A percentile compares a stretch with the other conserved stretches of the same genome.
Conservation (phyloP, 331 rosid genomes). For the Ulmus americana region DNA sequence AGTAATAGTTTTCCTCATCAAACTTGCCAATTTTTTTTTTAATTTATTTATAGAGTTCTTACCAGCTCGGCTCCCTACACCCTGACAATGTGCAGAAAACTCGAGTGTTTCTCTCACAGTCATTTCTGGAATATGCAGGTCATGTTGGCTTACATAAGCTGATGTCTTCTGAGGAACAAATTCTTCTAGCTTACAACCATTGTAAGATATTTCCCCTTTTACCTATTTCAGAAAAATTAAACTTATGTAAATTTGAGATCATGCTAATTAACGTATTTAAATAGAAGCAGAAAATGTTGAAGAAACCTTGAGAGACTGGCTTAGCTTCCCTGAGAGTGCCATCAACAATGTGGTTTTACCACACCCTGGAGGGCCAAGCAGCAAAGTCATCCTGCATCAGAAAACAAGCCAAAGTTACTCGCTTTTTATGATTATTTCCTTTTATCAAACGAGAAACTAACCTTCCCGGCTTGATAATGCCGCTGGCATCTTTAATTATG, state of each 20-base stretch:
- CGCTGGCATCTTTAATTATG: constrained; percentile 44
- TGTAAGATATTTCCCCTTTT: constrained; percentile 57
- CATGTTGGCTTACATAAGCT: constrained; percentile 35
- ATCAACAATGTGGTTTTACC: constrained; percentile 68
- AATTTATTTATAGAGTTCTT: background rate
- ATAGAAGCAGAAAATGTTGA: constrained; percentile 14
- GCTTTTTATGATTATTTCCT: background rate
- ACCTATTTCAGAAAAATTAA: constrained; percentile 31
- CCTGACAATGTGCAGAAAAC: constrained; percentile 42
- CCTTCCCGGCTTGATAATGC: constrained; percentile 61
- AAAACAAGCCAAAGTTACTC: background rate
- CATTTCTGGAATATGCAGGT: constrained; percentile 38
- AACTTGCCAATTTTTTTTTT: background rate
- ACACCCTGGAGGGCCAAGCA: constrained; percentile 84
- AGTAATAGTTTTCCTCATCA: background rate
- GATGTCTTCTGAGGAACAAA: constrained; percentile 49
- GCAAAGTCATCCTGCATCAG: constrained; percentile 67
- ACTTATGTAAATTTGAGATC: constrained; percentile 5
- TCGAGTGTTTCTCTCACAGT: constrained; percentile 41
- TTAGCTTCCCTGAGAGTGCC: constrained; percentile 65
- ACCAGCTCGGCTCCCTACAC: constrained; percentile 47
- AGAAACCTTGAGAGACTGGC: constrained; percentile 45
- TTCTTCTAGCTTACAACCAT: constrained; percentile 56
- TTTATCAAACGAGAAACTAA: background rate
- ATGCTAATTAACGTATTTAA: too few species aligned